Base-by-base conservation (phyloP, 2,329 filamentous ascomycete genomes). In the Epichloe sp. region DNA sequence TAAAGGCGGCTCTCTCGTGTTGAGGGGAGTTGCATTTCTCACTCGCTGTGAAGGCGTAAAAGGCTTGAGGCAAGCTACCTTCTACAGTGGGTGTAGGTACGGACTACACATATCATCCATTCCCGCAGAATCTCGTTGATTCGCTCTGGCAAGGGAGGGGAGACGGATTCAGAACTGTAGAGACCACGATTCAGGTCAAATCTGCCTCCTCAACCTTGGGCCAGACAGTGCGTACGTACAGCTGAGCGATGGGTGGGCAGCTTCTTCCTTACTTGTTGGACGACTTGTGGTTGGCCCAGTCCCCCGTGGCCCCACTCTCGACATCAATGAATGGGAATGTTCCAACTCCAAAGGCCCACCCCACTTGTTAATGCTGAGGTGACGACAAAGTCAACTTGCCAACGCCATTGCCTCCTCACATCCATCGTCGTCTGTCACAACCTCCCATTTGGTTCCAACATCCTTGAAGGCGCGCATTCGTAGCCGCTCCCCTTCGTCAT, bases 401-500 rank as follows among this genome's bases (percentile, higher is more conserved):
- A 42, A 37, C 51, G 40, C 44, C 41, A 21, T 47, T 35, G 17
- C 40, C 43, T 46, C 19, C 36, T 52, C 41, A 17, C 53, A 37
- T 44, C 47, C 55, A 40, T 45, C 52, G 48, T 52, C 47, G 17
- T 37, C 21, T 43, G 10, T 36, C 36, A 15, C 34, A 51, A 47
- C n/a, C 49, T 44, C 48, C 43, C 5, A 31, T 3, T 3, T 31
- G 41, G 15, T 14, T 7, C 31, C 7, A 12, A 44, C 31, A 23
- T 34, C 49, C 49, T 49, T 36, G 42, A 44, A 44, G 42, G 54
- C 55, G 59, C 59, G 59, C 55, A 53, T 49, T 37, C 43, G 53
- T 52, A 55, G 58, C 57, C 59, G 57, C 59, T 54, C 47, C 51
- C 53, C 51, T 48, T 57, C 62, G 62, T 53, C 61, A 98, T 98